Evolutionary conservation across 164 flowering plant genomes (phyloP).

Genomic region (Warburgia ugandensis): DNA sequence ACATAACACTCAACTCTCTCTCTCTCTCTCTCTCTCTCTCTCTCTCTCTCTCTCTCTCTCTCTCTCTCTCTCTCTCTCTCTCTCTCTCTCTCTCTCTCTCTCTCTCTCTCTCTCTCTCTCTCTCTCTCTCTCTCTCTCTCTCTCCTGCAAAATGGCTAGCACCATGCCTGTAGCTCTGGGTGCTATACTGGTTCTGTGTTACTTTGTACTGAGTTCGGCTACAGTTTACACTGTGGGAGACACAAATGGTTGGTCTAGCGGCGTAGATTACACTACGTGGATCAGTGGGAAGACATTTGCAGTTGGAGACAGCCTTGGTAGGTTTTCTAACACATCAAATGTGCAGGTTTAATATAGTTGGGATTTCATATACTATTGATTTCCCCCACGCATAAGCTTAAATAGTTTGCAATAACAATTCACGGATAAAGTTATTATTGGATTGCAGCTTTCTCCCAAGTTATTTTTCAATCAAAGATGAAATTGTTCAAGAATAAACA

Average conservation of each 20-base stretch:
- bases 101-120: too few species aligned
- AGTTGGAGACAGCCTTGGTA: slow-evolving; percentile 40
- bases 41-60: neutral
- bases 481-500: too few species aligned
- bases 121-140: neutral
- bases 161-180: slow-evolving; percentile 5
- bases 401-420: too few species aligned
- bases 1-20: neutral
- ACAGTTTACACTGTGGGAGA: slow-evolving; percentile 40
- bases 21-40: too few species aligned
- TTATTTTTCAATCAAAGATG: too few species aligned
- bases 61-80: slow-evolving; percentile 7
- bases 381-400: too few species aligned
- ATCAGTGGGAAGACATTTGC: slow-evolving; percentile 30
- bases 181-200: slow-evolving; percentile 9
- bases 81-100: neutral
- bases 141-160: neutral
- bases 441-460: too few species aligned
- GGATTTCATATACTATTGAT: too few species aligned
- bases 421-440: too few species aligned
- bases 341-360: too few species aligned
- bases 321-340: too few species aligned
- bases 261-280: slow-evolving; percentile 38
- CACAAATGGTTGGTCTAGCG: slow-evolving; percentile 28
- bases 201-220: slow-evolving; percentile 16